Conservation (phyloP, 495 filamentous ascomycete genomes). For the Parachaetomium inaequale region DNA sequence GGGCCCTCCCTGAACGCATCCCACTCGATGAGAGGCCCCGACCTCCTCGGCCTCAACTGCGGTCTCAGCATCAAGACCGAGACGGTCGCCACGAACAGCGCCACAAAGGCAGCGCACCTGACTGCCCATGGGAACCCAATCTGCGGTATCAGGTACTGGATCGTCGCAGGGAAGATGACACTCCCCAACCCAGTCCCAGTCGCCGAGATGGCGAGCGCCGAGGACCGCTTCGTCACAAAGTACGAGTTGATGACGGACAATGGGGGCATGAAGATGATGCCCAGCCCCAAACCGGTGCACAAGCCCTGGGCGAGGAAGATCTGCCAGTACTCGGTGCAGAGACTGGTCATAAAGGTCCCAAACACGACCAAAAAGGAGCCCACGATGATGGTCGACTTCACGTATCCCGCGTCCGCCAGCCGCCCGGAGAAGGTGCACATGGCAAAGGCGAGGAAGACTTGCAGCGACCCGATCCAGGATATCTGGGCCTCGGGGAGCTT, state of each 20-base stretch:
- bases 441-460: slow-evolving; percentile 42
- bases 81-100: slow-evolving; percentile 32
- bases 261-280: slow-evolving; percentile 45
- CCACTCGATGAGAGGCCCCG: slow-evolving; percentile 43
- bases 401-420: slow-evolving; percentile 42
- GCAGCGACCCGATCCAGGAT: slow-evolving; percentile 48
- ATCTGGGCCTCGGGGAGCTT: slow-evolving; percentile 39
- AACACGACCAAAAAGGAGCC: slow-evolving; percentile 39
- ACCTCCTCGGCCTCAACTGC: slow-evolving; percentile 29
- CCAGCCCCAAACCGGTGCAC: slow-evolving; percentile 41
- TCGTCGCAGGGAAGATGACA: slow-evolving; percentile 40
- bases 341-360: slow-evolving; percentile 44
- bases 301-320: slow-evolving; percentile 46
- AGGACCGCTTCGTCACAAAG: slow-evolving; percentile 36
- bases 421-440: slow-evolving; percentile 41
- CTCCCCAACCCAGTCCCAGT: slow-evolving; percentile 44
- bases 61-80: slow-evolving; percentile 36
- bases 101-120: slow-evolving; percentile 39
- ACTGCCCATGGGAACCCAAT: slow-evolving; percentile 48
- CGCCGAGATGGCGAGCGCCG: slow-evolving; percentile 38
- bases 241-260: slow-evolving; percentile 41
- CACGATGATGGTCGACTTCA: slow-evolving; percentile 32
- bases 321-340: slow-evolving; percentile 42
- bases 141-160: slow-evolving; percentile 42
- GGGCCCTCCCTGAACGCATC: slow-evolving; percentile 40